Evolutionary conservation across 2,329 filamentous ascomycete genomes (phyloP).

Genomic region (Scedosporium boydii): DNA sequence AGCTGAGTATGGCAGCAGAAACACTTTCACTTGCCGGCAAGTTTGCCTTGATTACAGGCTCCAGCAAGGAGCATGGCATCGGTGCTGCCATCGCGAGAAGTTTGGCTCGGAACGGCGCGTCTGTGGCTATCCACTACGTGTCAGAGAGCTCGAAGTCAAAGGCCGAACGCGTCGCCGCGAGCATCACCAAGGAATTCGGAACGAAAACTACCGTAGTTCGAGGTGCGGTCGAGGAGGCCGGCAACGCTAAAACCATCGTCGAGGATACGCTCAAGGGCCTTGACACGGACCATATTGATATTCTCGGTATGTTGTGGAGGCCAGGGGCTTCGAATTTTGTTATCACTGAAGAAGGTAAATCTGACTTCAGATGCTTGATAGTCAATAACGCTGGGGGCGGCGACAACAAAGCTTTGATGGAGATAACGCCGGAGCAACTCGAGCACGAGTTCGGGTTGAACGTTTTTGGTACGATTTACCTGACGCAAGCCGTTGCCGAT

Average conservation of each 20-base stretch:
- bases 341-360: no score
- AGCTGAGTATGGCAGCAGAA: no score
- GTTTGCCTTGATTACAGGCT: conserved; percentile 25
- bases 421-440: conserved; percentile 17
- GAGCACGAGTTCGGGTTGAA: conserved; percentile 22
- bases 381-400: conserved; percentile 27
- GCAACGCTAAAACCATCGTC: conserved; percentile 22
- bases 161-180: conserved; percentile 20
- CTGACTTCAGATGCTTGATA: no score
- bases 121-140: conserved; percentile 29
- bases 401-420: conserved; percentile 11
- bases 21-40: no score
- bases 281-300: conserved; percentile 26
- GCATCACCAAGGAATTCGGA: conserved; percentile 17
- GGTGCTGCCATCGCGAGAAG: conserved; percentile 30
- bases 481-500: conserved; percentile 21
- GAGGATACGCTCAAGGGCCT: conserved; percentile 24
- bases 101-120: conserved; percentile 30
- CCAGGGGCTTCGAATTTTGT: conserved; percentile 8
- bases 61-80: conserved; percentile 32
- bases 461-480: conserved; percentile 23
- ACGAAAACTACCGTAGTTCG: conserved; percentile 22
- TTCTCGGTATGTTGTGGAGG: conserved; percentile 22
- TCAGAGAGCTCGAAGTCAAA: conserved; percentile 21
- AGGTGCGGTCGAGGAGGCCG: conserved; percentile 7